Base-by-base conservation (phyloP, 768 basidiomycete genomes). In the Crepidotus variabilis region DNA sequence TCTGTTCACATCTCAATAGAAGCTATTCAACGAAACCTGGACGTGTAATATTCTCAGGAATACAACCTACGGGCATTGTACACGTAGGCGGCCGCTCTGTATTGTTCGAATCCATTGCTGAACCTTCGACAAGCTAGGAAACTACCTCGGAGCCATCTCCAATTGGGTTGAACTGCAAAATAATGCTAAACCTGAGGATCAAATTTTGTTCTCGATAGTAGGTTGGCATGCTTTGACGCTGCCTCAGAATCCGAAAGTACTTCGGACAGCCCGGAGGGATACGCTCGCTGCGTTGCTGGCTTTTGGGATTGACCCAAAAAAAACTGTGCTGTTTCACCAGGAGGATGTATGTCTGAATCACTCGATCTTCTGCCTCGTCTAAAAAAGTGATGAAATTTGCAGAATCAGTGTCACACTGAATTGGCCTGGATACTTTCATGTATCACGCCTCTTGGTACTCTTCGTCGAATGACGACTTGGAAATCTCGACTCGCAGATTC, bases 391-490 rank as follows among this genome's bases (percentile, higher is more conserved):
- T 23, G n/a, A 21, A 47, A 14, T 16, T 21, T 32, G 14, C 57
- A 96, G 93, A 92, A 94, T 54, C 84, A 77, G 52, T 78, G 88
- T 58, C 95, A 98, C 65, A 80, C 86, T 0, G 94, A 98, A 61
- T 72, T 97, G 16, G 87, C 90, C 2, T 98, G 95, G 96, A 84
- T 95, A 49, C 69, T 98, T 56, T 90, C 83, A 60, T 96, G 93
- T 63, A 72, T 94, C 32, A 88, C 92, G 0, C 87, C 93, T 0
- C 77, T 95, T 20, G 92, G 93, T 9, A 86, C 85, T 61, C 72
- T 98, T 9, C 83, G 85, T 39, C 72, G 94, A 45, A 97, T 98
- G 96, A 98, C 94, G 3, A 94, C 92, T 0, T 98, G 95, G 94
- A 98, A 98, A 83, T 82, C 88, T 9, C 85, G 90, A 57, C 73